Percentiles rank a stretch among this genome's conserved stretches.
phyloP scores from a whole-genome alignment of 2,329 filamentous ascomycete genomes.

The Didymosphaeria variabile region DNA sequence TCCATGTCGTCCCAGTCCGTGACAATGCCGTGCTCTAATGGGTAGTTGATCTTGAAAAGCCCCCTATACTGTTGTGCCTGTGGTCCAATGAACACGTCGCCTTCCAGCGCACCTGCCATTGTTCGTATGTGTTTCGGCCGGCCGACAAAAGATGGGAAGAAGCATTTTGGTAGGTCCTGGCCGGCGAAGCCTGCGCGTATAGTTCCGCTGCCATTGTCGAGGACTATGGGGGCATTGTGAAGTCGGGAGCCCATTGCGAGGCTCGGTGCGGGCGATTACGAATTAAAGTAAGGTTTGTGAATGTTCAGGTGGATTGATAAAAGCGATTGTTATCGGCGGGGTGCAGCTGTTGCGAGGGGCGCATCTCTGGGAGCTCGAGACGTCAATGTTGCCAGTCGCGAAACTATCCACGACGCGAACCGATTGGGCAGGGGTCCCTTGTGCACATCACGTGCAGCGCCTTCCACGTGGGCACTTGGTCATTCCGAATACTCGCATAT shows the following conservation, averaged over 20 bases:
- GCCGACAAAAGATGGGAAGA: conserved; percentile 96
- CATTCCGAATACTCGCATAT: no score
- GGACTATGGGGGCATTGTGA: conserved; percentile 97
- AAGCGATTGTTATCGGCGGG: conserved; percentile 9
- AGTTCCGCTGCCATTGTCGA: conserved; percentile 98
- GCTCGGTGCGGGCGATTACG: conserved; percentile 8
- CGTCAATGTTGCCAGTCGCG: conserved; percentile 36
- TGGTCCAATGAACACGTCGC: conserved; percentile 95
- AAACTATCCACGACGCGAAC: conserved; percentile 41
- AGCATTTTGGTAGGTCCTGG: conserved; percentile 94
- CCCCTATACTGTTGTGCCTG: conserved; percentile 90
- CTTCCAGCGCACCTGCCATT: conserved; percentile 94
- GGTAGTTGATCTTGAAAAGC: conserved; percentile 93
- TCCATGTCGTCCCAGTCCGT: conserved; percentile 99
- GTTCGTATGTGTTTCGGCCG: conserved; percentile 94
- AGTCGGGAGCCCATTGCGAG: conserved; percentile 72
- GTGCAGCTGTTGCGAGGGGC: conserved; percentile 29
- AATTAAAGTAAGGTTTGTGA: conserved; percentile 1
- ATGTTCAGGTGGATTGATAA: neutral
- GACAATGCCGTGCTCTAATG: conserved; percentile 95
- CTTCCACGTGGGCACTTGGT: neutral
- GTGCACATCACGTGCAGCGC: conserved; percentile 39
- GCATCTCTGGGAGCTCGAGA: conserved; percentile 32
- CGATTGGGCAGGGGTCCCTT: conserved; percentile 35
- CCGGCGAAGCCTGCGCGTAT: conserved; percentile 97